Evolutionary conservation across 139 green algal species (phyloP).

Genomic region (Astrephomene gubernaculifera): DNA sequence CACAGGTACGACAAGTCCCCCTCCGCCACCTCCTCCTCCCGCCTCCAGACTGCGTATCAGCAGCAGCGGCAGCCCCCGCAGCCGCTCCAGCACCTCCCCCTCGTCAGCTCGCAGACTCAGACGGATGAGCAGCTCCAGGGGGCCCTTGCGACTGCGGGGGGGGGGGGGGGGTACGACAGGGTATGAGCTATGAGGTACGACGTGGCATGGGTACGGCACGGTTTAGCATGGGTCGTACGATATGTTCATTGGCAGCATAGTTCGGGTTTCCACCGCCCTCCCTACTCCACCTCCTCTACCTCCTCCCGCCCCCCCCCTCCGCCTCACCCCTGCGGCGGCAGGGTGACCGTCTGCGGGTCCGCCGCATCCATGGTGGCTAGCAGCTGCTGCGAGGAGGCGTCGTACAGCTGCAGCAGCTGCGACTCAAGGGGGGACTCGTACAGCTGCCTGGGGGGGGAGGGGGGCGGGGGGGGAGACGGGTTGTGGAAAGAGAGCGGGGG

Average conservation of each 20-base stretch:
- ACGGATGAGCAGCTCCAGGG: not conserved
- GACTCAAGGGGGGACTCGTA: slow-evolving; percentile 83
- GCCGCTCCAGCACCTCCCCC: not conserved
- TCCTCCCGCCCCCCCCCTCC: not conserved
- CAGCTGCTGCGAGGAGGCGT: slow-evolving; percentile 71
- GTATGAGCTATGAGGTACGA: not conserved
- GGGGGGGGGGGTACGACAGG: not conserved
- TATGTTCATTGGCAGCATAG: too few relatives aligned
- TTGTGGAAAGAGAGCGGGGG: not conserved
- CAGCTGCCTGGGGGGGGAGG: slow-evolving; percentile 60
- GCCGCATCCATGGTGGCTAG: slow-evolving; percentile 68
- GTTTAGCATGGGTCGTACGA: too few relatives aligned
- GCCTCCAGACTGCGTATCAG: slow-evolving; percentile 73
- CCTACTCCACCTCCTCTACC: not conserved
- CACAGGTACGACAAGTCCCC: slow-evolving; percentile 68
- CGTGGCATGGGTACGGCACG: not conserved
- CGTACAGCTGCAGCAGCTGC: slow-evolving; percentile 76
- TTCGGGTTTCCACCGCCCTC: too few relatives aligned
- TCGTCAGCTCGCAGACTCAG: too few relatives aligned
- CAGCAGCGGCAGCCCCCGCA: slow-evolving; percentile 15
- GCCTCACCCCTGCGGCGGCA: slow-evolving; percentile 54
- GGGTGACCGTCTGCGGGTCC: slow-evolving; percentile 68
- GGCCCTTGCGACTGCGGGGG: too few relatives aligned
- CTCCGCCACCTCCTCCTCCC: too few relatives aligned
- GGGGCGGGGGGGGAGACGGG: not conserved